These are phyloP conservation scores for Panicum miliaceum DNA, from an alignment of 176 grass and related monocot species.

Conservation along the genomic window DNA sequence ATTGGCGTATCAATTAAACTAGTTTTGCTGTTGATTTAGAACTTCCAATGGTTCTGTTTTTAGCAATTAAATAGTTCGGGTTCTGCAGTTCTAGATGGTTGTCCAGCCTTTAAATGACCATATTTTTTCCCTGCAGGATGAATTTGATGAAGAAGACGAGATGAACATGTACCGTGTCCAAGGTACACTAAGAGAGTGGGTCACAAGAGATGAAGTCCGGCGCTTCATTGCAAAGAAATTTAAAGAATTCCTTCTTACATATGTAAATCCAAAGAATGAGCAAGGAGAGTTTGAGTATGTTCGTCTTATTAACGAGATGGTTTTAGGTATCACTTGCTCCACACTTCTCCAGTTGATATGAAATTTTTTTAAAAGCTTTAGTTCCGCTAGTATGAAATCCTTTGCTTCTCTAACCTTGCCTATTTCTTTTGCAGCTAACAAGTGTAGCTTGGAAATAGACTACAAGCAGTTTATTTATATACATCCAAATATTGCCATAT, in stretches of 20 bases:
- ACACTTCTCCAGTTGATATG: background rate
- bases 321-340: conserved; percentile 68
- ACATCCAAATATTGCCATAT: conserved; percentile 96
- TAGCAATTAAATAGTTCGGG: background rate
- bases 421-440: conserved; percentile 68
- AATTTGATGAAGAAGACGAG: conserved; percentile 96
- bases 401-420: conserved; percentile 27
- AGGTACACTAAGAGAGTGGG: conserved; percentile 92
- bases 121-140: conserved; percentile 65
- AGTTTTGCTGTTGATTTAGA: conserved; percentile 30
- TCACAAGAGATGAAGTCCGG: conserved; percentile 93
- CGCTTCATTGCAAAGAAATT: conserved; percentile 99
- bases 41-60: conserved; percentile 8
- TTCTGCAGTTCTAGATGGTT: background rate
- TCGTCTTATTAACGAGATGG: conserved; percentile 91
- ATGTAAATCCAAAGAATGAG: conserved; percentile 94
- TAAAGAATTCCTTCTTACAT: conserved; percentile 96
- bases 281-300: conserved; percentile 98
- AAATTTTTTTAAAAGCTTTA: background rate
- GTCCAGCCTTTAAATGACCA: background rate
- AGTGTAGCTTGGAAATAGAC: conserved; percentile 95
- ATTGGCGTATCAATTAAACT: conserved; percentile 38
- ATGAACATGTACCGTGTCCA: conserved; percentile 98
- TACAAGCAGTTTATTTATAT: conserved; percentile 96
- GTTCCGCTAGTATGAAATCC: background rate